Conservation (phyloP, 768 basidiomycete genomes). For the Ramaria sp. region DNA sequence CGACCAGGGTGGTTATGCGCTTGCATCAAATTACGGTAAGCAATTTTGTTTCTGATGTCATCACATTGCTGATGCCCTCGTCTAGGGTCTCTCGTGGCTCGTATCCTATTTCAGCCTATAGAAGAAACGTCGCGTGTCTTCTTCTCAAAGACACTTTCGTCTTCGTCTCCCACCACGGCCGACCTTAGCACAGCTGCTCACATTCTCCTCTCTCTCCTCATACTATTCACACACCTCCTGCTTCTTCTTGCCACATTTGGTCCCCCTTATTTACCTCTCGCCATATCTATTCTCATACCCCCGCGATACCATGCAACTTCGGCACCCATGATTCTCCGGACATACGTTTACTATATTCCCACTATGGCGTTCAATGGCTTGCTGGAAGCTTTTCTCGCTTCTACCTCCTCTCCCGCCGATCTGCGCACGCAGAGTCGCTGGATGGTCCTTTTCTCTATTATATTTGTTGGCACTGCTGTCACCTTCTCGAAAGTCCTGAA, state of each 20-base stretch:
- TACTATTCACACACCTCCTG: conserved; percentile 56
- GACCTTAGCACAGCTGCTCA: conserved; percentile 28
- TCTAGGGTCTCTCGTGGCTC: conserved; percentile 84
- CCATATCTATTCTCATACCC: conserved; percentile 60
- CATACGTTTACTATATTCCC: conserved; percentile 87
- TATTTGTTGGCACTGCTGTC: conserved; percentile 51
- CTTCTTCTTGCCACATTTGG: conserved; percentile 67
- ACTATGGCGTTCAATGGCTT: conserved; percentile 84
- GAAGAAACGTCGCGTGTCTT: conserved; percentile 88
- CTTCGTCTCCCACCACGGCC: background rate
- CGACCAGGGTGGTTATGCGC: conserved; percentile 37
- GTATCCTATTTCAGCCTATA: conserved; percentile 89
- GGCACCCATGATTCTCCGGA: conserved; percentile 63
- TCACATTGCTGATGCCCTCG: background rate
- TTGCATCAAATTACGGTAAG: conserved; percentile 85
- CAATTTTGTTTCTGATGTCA: background rate
- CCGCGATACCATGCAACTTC: conserved; percentile 47
- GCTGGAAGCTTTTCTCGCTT: conserved; percentile 82
- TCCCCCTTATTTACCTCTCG: conserved; percentile 60
- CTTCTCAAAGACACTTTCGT: conserved; percentile 56
- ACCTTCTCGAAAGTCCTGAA: conserved; percentile 30
- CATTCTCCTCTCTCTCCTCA: conserved; percentile 35
- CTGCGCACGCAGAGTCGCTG: conserved; percentile 64
- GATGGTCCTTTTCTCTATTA: conserved; percentile 68
- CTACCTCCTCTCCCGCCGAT: conserved; percentile 58